phyloP scores from a whole-genome alignment of 441 rosid genomes.

The Biscutella laevigata region DNA sequence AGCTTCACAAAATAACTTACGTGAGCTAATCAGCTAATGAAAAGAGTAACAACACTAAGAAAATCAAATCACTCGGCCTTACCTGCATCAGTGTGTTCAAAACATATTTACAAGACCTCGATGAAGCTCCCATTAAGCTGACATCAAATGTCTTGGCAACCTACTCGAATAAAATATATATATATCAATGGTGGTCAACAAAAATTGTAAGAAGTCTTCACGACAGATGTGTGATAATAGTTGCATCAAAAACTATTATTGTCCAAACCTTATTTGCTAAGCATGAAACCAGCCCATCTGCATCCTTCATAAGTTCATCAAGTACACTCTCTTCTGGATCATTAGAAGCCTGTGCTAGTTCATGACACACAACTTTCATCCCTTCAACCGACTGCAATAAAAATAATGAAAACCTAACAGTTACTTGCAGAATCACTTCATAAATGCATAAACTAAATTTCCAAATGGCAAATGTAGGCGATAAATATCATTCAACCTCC shows the following conservation, averaged over 20 bases:
- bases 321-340: slow-evolving; percentile 85
- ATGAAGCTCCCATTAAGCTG: slow-evolving; percentile 92
- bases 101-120: slow-evolving; percentile 98
- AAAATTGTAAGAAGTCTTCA: background rate
- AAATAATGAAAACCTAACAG: slow-evolving; percentile 3
- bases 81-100: slow-evolving; percentile 99
- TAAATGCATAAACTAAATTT: too few relatives aligned
- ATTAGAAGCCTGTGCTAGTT: slow-evolving; percentile 79
- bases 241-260: slow-evolving; percentile 1
- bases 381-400: slow-evolving; percentile 90
- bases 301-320: slow-evolving; percentile 87
- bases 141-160: slow-evolving; percentile 95
- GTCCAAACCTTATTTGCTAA: slow-evolving; percentile 74
- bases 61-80: background rate
- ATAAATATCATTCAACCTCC: background rate
- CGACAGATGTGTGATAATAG: too few relatives aligned
- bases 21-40: background rate
- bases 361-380: slow-evolving; percentile 98
- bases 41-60: slow-evolving; percentile 11
- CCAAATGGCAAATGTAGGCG: background rate
- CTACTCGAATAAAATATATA: slow-evolving; percentile 36
- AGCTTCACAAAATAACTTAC: slow-evolving; percentile 19
- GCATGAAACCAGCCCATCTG: slow-evolving; percentile 98
- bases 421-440: slow-evolving; percentile 7
- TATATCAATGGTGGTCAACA: too few relatives aligned